Evolutionary conservation across 2,329 filamentous ascomycete genomes (phyloP).

Genomic region (Parastagonospora nodorum): DNA sequence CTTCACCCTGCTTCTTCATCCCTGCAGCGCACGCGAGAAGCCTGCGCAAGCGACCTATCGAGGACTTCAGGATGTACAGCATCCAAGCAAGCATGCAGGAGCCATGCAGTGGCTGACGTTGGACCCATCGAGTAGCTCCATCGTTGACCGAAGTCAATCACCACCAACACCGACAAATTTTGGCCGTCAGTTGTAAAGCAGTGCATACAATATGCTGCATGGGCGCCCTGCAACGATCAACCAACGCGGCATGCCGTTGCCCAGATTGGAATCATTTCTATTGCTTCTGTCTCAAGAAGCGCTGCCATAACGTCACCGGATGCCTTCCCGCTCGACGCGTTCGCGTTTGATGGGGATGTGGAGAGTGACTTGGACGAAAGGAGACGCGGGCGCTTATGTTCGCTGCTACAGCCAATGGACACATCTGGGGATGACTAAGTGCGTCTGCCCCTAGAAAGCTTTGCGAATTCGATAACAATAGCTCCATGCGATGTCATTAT

Average conservation of each 20-base stretch:
- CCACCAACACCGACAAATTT: conserved; percentile 9
- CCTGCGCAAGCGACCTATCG: conserved; percentile 16
- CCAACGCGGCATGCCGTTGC: conserved; percentile 12
- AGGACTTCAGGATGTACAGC: conserved; percentile 2
- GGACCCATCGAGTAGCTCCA: conserved; percentile 17
- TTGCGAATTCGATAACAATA: neutral
- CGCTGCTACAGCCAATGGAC: conserved; percentile 12
- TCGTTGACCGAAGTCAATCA: conserved; percentile 3
- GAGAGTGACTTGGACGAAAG: neutral
- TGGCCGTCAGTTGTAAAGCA: conserved; percentile 4
- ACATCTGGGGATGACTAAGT: conserved; percentile 2
- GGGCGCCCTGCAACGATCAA: conserved; percentile 8
- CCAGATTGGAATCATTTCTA: conserved; percentile 5
- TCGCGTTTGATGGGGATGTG: conserved; percentile 5
- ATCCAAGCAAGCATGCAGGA: conserved; percentile 2
- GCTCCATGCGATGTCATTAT: neutral
- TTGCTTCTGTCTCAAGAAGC: conserved; percentile 20
- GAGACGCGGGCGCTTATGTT: conserved; percentile 12
- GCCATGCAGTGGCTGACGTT: conserved; percentile 33
- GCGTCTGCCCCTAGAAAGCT: neutral
- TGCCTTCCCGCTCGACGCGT: conserved; percentile 1
- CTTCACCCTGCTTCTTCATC: conserved; percentile 11
- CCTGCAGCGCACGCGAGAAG: conserved; percentile 32
- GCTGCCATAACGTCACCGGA: conserved; percentile 12
- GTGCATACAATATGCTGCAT: conserved; percentile 10